Base-by-base conservation (phyloP, 495 filamentous ascomycete genomes). In the Elasticomyces elasticus region DNA sequence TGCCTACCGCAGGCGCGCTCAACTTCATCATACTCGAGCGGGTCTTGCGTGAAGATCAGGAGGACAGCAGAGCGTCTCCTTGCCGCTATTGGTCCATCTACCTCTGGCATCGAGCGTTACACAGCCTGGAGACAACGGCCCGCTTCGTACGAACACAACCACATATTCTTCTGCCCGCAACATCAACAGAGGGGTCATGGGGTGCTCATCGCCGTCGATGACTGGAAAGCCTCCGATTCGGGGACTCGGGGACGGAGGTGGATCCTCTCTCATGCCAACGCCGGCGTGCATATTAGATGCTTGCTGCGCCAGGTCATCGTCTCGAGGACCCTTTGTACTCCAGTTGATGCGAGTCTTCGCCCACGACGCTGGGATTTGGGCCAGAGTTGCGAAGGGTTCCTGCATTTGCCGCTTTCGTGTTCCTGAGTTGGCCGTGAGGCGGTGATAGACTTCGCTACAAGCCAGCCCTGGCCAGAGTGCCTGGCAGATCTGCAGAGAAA, bases 171-270 rank as follows among this genome's bases (percentile, higher is more conserved):
- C 25, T 55, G 46, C 35, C 45, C 44, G 44, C 53, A 42, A 38
- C 51, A 20, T 30, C n/a, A 49, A 49, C 1, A 20, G 25, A 27
- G 19, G 53, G 44, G 41, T 55, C 43, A 19, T 24, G 15, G 26
- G 37, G 20, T 49, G 12, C 5, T 11, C 26, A 11, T 49, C 10
- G 15, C 7, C 26, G 22, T n/a, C 12, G 30, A 15, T 37, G 52
- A 15, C 44, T 55, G 52, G 52, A 55, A 55, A 26, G 45, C 19
- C 43, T 49, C 52, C 52, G 52, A 55, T 55, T 49, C 43, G 27
- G 42, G 41, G 24, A 17, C 12, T 5, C 10, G 6, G 17, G 40
- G 15, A 33, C 7, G 30, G 7, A 15, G 30, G 15, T 33, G 30
- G 7, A 15, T 7, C 15, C 30, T 7, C 7, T 7, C 30, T 15